Conservation (phyloP, 495 filamentous ascomycete genomes). For the Aspergillus hancockii region DNA sequence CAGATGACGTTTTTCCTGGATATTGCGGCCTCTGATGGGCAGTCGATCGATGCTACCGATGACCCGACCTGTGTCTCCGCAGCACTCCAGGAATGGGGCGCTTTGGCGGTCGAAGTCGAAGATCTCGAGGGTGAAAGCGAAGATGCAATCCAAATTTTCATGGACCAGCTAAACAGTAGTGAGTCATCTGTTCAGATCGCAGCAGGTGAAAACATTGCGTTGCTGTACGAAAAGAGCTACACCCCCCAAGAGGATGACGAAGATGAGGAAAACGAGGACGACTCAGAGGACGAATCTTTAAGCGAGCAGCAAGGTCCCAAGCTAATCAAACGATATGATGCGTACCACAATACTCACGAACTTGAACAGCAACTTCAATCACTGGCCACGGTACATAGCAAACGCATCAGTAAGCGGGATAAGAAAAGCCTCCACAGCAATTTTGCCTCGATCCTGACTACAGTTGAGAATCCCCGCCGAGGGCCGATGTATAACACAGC, state of each 20-base stretch:
- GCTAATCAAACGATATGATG: conserved; percentile 61
- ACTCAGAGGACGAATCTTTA: conserved; percentile 47
- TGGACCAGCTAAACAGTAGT: conserved; percentile 82
- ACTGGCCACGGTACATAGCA: conserved; percentile 62
- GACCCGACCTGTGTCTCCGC: conserved; percentile 76
- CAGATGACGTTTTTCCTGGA: conserved; percentile 83
- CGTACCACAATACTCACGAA: conserved; percentile 56
- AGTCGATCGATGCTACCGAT: conserved; percentile 71
- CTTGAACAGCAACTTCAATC: conserved; percentile 53
- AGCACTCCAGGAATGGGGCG: conserved; percentile 85
- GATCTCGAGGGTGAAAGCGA: conserved; percentile 76
- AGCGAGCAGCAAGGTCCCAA: conserved; percentile 48
- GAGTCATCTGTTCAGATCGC: conserved; percentile 79
- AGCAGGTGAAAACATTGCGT: conserved; percentile 86
- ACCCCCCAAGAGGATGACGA: conserved; percentile 61
- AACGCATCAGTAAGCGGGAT: conserved; percentile 75
- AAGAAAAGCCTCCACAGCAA: conserved; percentile 74
- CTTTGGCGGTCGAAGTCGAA: conserved; percentile 78
- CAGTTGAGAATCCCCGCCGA: conserved; percentile 73
- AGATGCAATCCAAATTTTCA: conserved; percentile 77
- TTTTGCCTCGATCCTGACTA: conserved; percentile 82
- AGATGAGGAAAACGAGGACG: conserved; percentile 51
- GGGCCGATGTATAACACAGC: conserved; percentile 74
- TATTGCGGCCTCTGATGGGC: conserved; percentile 82
- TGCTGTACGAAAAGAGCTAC: conserved; percentile 84